These are phyloP conservation scores for Pseudogymnoascus sp. DNA, from an alignment of 2,329 filamentous ascomycete species.

Conservation along the genomic window DNA sequence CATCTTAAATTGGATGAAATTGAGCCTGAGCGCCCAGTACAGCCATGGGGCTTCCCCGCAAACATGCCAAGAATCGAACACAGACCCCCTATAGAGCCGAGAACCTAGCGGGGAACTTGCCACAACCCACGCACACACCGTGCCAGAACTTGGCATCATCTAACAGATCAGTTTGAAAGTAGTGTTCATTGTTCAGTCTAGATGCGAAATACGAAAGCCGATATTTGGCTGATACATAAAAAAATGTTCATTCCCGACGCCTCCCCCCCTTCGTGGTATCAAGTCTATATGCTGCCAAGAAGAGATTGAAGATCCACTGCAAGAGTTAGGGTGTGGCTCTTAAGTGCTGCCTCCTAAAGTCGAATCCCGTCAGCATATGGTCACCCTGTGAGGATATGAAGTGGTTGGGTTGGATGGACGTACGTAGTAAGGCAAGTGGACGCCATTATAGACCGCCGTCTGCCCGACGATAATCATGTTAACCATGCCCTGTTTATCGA, in stretches of 20 bases:
- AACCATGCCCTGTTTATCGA: conserved; percentile 35
- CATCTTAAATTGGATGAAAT: not conserved
- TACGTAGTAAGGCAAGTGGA: conserved; percentile 44
- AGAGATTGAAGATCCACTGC: conserved; percentile 31
- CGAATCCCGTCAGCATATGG: not conserved
- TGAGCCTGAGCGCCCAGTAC: not conserved
- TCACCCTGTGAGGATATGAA: not conserved
- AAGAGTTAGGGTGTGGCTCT: conserved; percentile 36
- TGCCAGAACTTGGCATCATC: not conserved
- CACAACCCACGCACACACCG: not conserved
- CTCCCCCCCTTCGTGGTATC: not conserved
- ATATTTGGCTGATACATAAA: not conserved
- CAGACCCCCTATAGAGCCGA: not conserved
- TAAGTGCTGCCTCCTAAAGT: conserved; percentile 34
- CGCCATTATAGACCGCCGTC: conserved; percentile 37
- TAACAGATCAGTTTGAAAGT: not conserved
- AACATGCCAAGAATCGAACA: not conserved
- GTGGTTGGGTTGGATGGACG: not conserved
- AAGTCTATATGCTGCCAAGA: not conserved
- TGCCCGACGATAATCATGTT: conserved; percentile 43
- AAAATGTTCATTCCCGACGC: not conserved
- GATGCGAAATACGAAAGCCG: not conserved
- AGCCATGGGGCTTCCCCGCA: not conserved
- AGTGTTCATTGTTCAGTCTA: not conserved
- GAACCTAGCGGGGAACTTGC: not conserved